Evolutionary conservation across 1,284 basidiomycete genomes (phyloP), one percentile per base, ranked within the genome.

Genomic region (Xerocomus nothofagi): DNA sequence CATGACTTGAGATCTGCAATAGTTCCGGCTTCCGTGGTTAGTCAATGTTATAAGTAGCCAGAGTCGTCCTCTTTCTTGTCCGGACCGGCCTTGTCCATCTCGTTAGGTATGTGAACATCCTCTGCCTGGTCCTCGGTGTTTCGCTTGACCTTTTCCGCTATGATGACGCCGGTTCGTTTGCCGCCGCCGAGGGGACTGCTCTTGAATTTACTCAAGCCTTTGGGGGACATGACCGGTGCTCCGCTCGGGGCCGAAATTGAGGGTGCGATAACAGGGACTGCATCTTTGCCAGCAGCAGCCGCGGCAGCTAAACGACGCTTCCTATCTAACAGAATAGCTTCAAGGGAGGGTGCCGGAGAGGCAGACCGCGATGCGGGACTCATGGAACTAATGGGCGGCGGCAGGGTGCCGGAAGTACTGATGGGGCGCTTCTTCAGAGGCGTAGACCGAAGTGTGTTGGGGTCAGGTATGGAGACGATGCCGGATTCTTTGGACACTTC

Each of bases 181-280:
- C 65, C 71, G 14, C 73, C 75, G 24, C 70, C 75, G 20, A 77
- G 61, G 39, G 82, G 84, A 61, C 79, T 85, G 61, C 85, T 88
- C 78, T 88, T 87, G 69, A 87, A 88, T 56, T 77, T 72, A 49
- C 55, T 46, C 68, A 71, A n/a, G 75, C 81, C 63, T 78, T 84
- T 55, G 57, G 59, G n/a, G 44, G 61, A 31, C 43, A 57, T 53
- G 20, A 49, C 53, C 20, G 60, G 49, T 29, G 60, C 50, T 39
- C 68, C 61, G 42, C 36, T 44, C 23, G 51, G 50, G 11, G 45
- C 41, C 21, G 60, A 30, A 26, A 51, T 29, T 34, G 52, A 12
- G 46, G 42, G 62, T 40, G 12, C 37, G 34, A 4, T 51, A 43
- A 33, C 30, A 29, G 49, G 9, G 15, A 50, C 42, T 14, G 41